Evolutionary conservation across 2,329 filamentous ascomycete genomes (phyloP).

Genomic region (Aureobasidium sp.): DNA sequence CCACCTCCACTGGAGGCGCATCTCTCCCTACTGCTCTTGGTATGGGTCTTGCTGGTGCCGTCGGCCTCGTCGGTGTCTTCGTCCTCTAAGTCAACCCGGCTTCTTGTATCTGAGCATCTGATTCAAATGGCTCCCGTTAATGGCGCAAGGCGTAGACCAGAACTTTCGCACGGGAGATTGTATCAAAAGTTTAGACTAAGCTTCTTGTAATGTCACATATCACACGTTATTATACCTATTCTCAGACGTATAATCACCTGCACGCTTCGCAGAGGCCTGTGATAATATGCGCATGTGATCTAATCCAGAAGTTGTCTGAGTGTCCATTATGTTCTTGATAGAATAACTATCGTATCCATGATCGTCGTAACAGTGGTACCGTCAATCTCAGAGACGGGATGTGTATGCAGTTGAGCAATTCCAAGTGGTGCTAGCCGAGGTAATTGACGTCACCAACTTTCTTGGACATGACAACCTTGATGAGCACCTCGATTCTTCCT

Average conservation of each 20-base stretch:
- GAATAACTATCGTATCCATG: neutral
- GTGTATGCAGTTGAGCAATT: neutral
- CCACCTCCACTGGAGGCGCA: conserved; percentile 22
- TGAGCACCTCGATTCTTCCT: neutral
- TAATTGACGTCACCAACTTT: neutral
- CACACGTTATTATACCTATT: neutral
- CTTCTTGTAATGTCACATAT: conserved; percentile 7
- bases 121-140: neutral
- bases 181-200: conserved; percentile 11
- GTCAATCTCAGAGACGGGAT: neutral
- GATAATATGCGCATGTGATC: neutral
- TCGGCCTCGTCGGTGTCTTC: conserved; percentile 38
- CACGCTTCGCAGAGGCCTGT: neutral
- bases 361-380: neutral
- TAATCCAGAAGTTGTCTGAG: neutral
- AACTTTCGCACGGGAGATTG: neutral
- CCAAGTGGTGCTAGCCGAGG: neutral
- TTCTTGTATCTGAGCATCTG: neutral
- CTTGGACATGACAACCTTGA: neutral
- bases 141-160: neutral
- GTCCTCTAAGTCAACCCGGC: conserved; percentile 30
- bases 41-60: conserved; percentile 33
- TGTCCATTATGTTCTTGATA: neutral
- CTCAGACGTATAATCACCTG: neutral
- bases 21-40: conserved; percentile 33